Base-by-base conservation (phyloP, 208 protist species). In the Herpetomonas samuelpessoai region DNA sequence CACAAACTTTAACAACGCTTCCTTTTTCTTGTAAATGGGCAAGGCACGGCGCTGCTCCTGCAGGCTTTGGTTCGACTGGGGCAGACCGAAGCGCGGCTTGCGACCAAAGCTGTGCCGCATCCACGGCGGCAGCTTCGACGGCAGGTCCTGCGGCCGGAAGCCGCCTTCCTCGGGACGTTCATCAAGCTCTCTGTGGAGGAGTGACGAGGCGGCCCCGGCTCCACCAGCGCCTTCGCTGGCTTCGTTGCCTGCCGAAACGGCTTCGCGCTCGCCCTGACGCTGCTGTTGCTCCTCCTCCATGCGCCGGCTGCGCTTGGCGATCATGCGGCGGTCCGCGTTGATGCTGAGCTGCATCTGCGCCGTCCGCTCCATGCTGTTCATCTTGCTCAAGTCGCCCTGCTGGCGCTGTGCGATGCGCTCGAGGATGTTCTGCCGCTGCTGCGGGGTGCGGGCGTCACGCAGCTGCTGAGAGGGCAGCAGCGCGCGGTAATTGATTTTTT, bases 11-110 rank as follows among this genome's bases (percentile, higher is more conserved):
- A 99, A 31, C 21, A 99, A 79, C 44, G 88, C 76, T 25, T 96
- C 76, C n/a, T 90, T 73, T 29, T 97, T 83, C 46, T 79, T 71
- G 77, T 91, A 99, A 54, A 99, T 99, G 41, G 98, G 98, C 27
- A 98, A 84, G 22, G 74, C 66, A 35, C 68, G 58, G 30, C 93
- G 80, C 71, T 97, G 93, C 62, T 89, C 81, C 59, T 86, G 71
- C 26, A 95, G 57, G 38, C 65, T 77, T 57, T 90, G 79, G 26
- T 59, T 74, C 10, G 69, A 79, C 27, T 79, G 57, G 3, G 73
- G 68, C 25, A 84, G 71, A 0, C 87, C 87, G 51, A 94, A 94
- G 55, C 73, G 73, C 9, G 79, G 81, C 56, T 82, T 84, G 51
- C 27, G 50, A 48, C 83, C 83, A 57, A 82, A 77, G 60, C 76